These are phyloP conservation scores for Megacollybia platyphylla DNA, from an alignment of 1,284 basidiomycete species.

Conservation along the genomic window DNA sequence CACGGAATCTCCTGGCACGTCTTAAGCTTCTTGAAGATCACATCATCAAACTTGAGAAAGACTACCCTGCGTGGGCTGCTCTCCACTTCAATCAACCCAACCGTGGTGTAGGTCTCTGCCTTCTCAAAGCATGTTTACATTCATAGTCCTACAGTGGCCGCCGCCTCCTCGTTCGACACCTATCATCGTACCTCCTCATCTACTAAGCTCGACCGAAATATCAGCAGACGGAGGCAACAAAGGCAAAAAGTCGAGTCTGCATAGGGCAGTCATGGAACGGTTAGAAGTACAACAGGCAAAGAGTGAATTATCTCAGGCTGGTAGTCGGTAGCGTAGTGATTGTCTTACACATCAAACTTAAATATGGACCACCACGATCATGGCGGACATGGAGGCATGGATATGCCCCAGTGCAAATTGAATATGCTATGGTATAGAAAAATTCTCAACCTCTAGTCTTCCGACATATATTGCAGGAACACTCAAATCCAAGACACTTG, in stretches of 20 bases:
- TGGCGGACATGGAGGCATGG: constrained; percentile 30
- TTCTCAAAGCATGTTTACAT: constrained; percentile 2
- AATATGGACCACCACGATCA: constrained; percentile 26
- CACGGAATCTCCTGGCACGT: constrained; percentile 46
- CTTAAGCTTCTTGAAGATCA: constrained; percentile 65
- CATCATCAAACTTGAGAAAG: constrained; percentile 57
- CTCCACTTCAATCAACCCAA: constrained; percentile 72
- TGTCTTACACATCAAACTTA: not conserved
- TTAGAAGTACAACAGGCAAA: constrained; percentile 66
- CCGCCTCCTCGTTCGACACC: constrained; percentile 63
- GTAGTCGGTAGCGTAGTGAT: not conserved
- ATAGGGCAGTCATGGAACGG: constrained; percentile 61
- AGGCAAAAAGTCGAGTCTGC: constrained; percentile 47
- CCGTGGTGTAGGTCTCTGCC: constrained; percentile 46
- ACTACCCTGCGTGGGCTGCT: constrained; percentile 75
- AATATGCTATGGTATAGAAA: constrained; percentile 56
- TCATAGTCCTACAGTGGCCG: constrained; percentile 44
- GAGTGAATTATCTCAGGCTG: constrained; percentile 26
- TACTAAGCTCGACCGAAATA: constrained; percentile 13
- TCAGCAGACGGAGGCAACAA: constrained; percentile 19
- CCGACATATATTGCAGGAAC: constrained; percentile 33
- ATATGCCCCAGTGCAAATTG: constrained; percentile 42
- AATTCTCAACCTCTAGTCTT: not conserved
- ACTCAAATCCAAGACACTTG: constrained; percentile 64
- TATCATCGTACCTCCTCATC: constrained; percentile 56